A percentile compares a stretch with the other conserved stretches of the same genome.
phyloP scores from a whole-genome alignment of 768 basidiomycete species.

The Russula virescens region DNA sequence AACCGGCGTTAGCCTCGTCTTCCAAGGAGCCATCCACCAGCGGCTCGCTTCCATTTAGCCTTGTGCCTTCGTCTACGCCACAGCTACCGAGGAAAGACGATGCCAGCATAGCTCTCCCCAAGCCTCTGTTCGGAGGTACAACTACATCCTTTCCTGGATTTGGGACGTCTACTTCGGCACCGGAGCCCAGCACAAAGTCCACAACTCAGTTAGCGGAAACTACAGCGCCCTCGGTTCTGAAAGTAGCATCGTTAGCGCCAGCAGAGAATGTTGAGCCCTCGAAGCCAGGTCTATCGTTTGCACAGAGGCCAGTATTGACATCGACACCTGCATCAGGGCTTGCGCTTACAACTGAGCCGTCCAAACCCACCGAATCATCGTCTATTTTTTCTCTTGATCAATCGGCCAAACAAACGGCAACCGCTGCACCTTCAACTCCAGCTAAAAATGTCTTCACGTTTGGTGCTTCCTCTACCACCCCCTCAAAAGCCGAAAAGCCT shows the following conservation, averaged over 20 bases:
- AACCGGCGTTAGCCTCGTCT: background rate
- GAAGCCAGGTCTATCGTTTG: slow-evolving; percentile 17
- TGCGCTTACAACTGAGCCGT: background rate
- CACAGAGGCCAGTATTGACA: background rate
- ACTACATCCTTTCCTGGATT: slow-evolving; percentile 13
- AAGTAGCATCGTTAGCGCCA: background rate
- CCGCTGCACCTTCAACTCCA: background rate
- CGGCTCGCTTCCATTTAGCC: slow-evolving; percentile 16
- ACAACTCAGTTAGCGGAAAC: background rate
- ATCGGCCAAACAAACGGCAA: background rate
- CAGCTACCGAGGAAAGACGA: slow-evolving; percentile 5
- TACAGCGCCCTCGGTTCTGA: slow-evolving; percentile 12
- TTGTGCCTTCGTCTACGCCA: slow-evolving; percentile 6
- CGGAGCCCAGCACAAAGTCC: background rate
- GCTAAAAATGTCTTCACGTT: slow-evolving; percentile 22
- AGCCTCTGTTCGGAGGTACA: slow-evolving; percentile 13
- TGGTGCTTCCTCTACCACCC: slow-evolving; percentile 21
- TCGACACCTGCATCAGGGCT: background rate
- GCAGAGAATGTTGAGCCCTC: background rate
- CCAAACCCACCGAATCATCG: slow-evolving; percentile 7
- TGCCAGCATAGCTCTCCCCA: background rate
- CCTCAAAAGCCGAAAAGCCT: slow-evolving; percentile 7
- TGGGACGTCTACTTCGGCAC: slow-evolving; percentile 4
- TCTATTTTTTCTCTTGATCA: slow-evolving; percentile 4
- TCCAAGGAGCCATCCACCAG: background rate